phyloP scores from a whole-genome alignment of 345 rosid genomes.

The Acer negundo region DNA sequence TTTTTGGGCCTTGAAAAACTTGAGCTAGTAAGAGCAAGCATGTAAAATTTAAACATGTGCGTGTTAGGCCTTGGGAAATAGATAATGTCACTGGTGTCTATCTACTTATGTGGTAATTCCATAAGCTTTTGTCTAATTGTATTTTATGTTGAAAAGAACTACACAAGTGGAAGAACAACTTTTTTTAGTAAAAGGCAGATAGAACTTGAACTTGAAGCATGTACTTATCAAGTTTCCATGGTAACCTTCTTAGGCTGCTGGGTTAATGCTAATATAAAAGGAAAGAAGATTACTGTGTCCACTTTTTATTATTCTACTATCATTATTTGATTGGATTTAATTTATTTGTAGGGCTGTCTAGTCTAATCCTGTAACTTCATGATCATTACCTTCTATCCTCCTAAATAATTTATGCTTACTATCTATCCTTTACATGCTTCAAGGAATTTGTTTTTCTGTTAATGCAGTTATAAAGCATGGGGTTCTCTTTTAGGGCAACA shows the following conservation, averaged over 20 bases:
- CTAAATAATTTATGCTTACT: conserved; percentile 2
- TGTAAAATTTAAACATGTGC: background rate
- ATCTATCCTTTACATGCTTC: conserved; percentile 19
- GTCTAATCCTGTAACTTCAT: conserved; percentile 2
- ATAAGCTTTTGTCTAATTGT: background rate
- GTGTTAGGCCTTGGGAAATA: conserved; percentile 10
- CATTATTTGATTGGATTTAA: background rate
- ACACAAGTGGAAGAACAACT: background rate
- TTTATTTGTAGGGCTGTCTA: background rate
- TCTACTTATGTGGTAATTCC: background rate
- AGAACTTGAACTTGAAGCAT: background rate
- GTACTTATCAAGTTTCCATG: background rate
- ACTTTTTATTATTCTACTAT: background rate
- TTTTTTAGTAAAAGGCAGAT: background rate
- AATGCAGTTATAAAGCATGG: conserved; percentile 94
- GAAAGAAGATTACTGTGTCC: background rate
- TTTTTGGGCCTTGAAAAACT: background rate
- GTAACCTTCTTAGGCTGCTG: background rate
- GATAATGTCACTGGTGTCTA: background rate
- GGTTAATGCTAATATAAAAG: background rate
- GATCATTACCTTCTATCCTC: background rate
- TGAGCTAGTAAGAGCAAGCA: background rate
- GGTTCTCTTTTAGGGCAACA: conserved; percentile 97
- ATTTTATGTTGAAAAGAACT: background rate
- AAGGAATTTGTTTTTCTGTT: conserved; percentile 26